phyloP scores from a whole-genome alignment of 495 filamentous ascomycete species.

The Zalerion maritima region DNA sequence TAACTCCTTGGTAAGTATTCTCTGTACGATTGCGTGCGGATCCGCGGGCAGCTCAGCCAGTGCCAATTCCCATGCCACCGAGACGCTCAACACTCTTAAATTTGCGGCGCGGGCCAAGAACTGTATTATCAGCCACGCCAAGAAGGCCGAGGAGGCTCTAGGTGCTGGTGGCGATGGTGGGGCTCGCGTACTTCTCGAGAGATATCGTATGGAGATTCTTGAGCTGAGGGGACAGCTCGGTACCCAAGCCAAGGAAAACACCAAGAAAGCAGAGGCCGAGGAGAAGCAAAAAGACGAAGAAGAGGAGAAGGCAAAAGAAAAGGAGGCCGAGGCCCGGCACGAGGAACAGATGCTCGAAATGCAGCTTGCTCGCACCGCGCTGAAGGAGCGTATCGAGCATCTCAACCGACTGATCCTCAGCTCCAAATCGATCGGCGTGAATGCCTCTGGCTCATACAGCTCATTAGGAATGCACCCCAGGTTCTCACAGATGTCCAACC shows the following conservation, averaged over 20 bases:
- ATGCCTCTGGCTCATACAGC: constrained; percentile 55
- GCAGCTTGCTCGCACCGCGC: constrained; percentile 84
- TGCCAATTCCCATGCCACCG: constrained; percentile 55
- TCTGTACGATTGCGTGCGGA: constrained; percentile 84
- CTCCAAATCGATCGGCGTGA: constrained; percentile 91
- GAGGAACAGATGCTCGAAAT: constrained; percentile 97
- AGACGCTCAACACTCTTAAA: constrained; percentile 92
- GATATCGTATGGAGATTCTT: constrained; percentile 87
- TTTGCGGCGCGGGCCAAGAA: constrained; percentile 95
- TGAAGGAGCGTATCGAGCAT: constrained; percentile 96
- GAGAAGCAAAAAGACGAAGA: constrained; percentile 40
- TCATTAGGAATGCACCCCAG: constrained; percentile 56
- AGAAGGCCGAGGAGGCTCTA: constrained; percentile 82
- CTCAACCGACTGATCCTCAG: constrained; percentile 88
- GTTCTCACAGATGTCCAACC: constrained; percentile 43
- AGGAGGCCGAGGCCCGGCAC: constrained; percentile 69
- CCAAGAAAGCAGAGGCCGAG: constrained; percentile 52
- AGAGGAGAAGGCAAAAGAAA: constrained; percentile 60
- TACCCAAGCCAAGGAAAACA: constrained; percentile 42
- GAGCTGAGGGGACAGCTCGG: constrained; percentile 74
- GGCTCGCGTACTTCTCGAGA: constrained; percentile 75
- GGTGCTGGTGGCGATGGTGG: constrained; percentile 62
- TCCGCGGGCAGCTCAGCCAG: constrained; percentile 46
- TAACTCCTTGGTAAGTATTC: constrained; percentile 87
- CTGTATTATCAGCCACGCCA: constrained; percentile 93